These are phyloP conservation scores for Debaryomyces hansenii DNA, from an alignment of 805 yeast genomes.

Conservation along the genomic window DNA sequence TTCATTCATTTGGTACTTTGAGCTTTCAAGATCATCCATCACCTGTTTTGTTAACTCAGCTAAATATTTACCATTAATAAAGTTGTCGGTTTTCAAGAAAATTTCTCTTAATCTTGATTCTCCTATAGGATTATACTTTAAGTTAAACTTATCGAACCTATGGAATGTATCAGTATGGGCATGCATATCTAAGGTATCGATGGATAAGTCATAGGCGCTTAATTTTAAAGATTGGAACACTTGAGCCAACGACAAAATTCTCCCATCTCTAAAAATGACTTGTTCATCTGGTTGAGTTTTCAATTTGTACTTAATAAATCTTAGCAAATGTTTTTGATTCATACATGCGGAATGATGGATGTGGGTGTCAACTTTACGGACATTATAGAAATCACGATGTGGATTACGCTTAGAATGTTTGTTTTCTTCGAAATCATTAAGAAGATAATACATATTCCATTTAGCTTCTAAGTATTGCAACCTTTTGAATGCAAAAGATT, in stretches of 20 bases:
- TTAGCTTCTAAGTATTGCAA: constrained; percentile 93
- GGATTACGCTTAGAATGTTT: constrained; percentile 90
- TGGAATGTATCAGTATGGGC: constrained; percentile 98
- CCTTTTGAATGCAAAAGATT: constrained; percentile 92
- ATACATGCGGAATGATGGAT: constrained; percentile 99
- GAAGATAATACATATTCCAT: constrained; percentile 86
- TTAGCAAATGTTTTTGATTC: constrained; percentile 94
- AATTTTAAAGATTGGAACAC: constrained; percentile 89
- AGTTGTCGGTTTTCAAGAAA: constrained; percentile 93
- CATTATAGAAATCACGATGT: constrained; percentile 96
- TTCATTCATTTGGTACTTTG: constrained; percentile 97
- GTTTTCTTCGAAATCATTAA: constrained; percentile 91
- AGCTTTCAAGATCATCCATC: constrained; percentile 87
- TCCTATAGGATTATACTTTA: constrained; percentile 97
- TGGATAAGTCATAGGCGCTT: constrained; percentile 91
- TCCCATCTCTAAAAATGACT: constrained; percentile 92
- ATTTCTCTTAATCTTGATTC: constrained; percentile 97
- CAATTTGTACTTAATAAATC: constrained; percentile 93
- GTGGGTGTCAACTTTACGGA: constrained; percentile 96
- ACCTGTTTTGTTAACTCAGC: constrained; percentile 96
- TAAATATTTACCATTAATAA: constrained; percentile 79
- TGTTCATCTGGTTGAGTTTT: constrained; percentile 83
- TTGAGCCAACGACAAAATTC: constrained; percentile 78
- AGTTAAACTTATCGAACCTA: constrained; percentile 94
- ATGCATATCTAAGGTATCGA: constrained; percentile 98